Evolutionary conservation across 768 basidiomycete species (phyloP).

Genomic region (Suillus plorans): DNA sequence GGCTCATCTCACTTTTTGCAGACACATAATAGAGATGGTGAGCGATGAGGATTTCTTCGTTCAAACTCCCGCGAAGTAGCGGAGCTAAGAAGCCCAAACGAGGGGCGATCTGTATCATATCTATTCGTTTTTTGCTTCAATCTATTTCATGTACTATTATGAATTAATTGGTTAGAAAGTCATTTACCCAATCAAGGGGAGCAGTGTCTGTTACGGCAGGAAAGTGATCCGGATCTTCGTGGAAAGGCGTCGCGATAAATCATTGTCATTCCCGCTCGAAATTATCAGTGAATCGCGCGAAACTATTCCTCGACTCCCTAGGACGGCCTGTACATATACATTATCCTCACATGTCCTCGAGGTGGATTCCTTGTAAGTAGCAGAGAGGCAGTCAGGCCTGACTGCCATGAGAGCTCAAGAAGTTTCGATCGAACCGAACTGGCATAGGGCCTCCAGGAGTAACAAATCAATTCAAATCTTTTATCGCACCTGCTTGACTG

Average conservation of each 20-base stretch:
- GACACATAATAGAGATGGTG: slow-evolving; percentile 48
- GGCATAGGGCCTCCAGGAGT: too few relatives aligned
- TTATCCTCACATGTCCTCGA: too few relatives aligned
- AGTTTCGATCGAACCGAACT: too few relatives aligned
- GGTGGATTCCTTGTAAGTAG: too few relatives aligned
- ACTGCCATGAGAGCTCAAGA: too few relatives aligned
- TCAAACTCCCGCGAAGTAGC: slow-evolving; percentile 6
- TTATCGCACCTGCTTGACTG: too few relatives aligned
- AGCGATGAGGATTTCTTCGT: slow-evolving; percentile 57
- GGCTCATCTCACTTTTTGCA: slow-evolving; percentile 24
- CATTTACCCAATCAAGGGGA: background rate
- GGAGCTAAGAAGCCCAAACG: background rate
- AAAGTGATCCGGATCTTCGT: background rate
- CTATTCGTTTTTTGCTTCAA: background rate
- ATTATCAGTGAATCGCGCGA: too few relatives aligned
- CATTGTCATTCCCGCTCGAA: background rate
- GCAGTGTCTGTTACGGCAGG: background rate
- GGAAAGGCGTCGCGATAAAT: background rate
- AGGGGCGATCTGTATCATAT: background rate
- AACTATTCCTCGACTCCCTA: too few relatives aligned
- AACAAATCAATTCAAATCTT: too few relatives aligned
- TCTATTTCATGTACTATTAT: background rate
- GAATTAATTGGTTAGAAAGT: background rate
- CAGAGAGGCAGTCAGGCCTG: too few relatives aligned
- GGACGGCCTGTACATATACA: too few relatives aligned